These are phyloP conservation scores for Colletotrichum orbiculare DNA, from an alignment of 2,329 filamentous ascomycete species.

Conservation along the genomic window DNA sequence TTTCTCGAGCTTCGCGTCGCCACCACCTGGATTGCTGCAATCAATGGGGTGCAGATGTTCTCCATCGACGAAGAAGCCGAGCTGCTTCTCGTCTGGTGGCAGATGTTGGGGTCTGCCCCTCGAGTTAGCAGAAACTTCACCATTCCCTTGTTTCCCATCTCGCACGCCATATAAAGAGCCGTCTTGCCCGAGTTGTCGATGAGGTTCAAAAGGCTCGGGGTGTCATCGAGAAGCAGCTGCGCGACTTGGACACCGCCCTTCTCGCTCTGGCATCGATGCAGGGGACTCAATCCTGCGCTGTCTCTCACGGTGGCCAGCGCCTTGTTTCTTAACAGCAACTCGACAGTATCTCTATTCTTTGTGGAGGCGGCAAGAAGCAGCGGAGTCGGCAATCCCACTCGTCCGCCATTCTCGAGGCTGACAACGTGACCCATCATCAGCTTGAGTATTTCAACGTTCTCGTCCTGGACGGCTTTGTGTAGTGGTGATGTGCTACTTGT, in stretches of 20 bases:
- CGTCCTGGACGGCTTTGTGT: slow-evolving; percentile 40
- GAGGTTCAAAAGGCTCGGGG: slow-evolving; percentile 37
- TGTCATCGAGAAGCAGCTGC: slow-evolving; percentile 39
- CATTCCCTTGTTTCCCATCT: slow-evolving; percentile 45
- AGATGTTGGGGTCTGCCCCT: slow-evolving; percentile 41
- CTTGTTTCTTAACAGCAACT: slow-evolving; percentile 41
- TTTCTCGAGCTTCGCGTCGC: slow-evolving; percentile 38
- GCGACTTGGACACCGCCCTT: slow-evolving; percentile 41
- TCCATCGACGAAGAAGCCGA: background rate
- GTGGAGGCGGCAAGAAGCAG: slow-evolving; percentile 46
- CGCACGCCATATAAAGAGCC: slow-evolving; percentile 44
- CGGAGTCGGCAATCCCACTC: slow-evolving; percentile 40
- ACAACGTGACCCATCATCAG: slow-evolving; percentile 41
- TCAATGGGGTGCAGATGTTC: slow-evolving; percentile 40
- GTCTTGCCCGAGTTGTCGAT: slow-evolving; percentile 43
- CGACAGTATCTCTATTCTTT: slow-evolving; percentile 42
- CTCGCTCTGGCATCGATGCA: slow-evolving; percentile 43
- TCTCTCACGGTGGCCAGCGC: slow-evolving; percentile 43
- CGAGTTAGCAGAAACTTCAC: slow-evolving; percentile 39
- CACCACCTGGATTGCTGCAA: slow-evolving; percentile 42
- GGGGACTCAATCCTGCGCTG: slow-evolving; percentile 38
- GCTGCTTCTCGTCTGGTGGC: slow-evolving; percentile 32
- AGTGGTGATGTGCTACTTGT: slow-evolving; percentile 40
- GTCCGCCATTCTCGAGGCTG: slow-evolving; percentile 39
- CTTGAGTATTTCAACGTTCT: slow-evolving; percentile 41